A percentile compares a stretch with the other conserved stretches of the same genome.
These are phyloP conservation scores for Microbotryomycetes sp. DNA, from an alignment of 1,284 basidiomycete genomes.

Conservation along the genomic window DNA sequence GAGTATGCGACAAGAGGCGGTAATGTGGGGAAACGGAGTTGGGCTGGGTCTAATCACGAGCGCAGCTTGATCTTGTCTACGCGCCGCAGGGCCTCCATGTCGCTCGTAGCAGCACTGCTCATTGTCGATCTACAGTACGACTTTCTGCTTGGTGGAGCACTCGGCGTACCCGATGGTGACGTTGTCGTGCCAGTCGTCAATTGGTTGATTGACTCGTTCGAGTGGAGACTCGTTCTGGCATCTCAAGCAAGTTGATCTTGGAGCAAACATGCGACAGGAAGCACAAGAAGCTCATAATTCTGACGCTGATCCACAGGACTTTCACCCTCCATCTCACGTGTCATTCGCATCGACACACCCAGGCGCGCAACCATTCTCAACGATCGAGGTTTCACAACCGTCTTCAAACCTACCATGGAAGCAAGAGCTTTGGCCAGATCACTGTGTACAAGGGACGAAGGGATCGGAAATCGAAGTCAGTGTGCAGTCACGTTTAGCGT, in stretches of 20 bases:
- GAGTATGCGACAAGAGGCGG: no score
- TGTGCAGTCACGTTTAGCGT: slow-evolving; percentile 40
- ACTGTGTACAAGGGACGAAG: slow-evolving; percentile 48
- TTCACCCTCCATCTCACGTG: slow-evolving; percentile 56
- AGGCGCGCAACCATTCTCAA: no score
- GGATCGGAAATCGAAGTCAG: slow-evolving; percentile 48
- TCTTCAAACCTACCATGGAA: slow-evolving; percentile 42
- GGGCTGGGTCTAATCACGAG: no score
- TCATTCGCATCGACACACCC: slow-evolving; percentile 50
- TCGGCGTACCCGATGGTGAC: slow-evolving; percentile 51
- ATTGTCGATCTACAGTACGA: slow-evolving; percentile 55
- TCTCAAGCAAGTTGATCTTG: slow-evolving; percentile 40
- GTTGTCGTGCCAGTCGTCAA: slow-evolving; percentile 50
- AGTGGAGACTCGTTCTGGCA: slow-evolving; percentile 51
- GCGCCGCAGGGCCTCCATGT: no score
- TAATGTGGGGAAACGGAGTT: no score
- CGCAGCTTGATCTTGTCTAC: no score
- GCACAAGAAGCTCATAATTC: background rate
- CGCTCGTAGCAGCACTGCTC: slow-evolving; percentile 21
- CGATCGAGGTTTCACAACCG: no score
- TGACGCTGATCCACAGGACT: slow-evolving; percentile 37
- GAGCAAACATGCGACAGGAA: background rate
- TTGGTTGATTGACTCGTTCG: slow-evolving; percentile 48
- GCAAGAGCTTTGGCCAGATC: slow-evolving; percentile 57
- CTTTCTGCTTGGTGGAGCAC: slow-evolving; percentile 55